phyloP scores from a whole-genome alignment of 1,284 basidiomycete species.

The Trametes polyzona region DNA sequence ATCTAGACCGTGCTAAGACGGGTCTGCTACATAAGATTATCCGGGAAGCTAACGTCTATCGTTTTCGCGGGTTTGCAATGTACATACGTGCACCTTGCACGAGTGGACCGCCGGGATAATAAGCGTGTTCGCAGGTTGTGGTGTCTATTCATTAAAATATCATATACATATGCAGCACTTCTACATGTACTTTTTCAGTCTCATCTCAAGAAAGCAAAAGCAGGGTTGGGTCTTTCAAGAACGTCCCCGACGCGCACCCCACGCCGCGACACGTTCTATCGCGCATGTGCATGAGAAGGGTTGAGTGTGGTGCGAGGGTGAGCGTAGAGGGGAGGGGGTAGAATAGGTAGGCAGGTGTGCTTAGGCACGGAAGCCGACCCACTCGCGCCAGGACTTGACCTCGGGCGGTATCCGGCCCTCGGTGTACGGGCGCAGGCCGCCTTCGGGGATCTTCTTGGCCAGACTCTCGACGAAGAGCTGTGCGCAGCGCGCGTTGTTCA shows the following conservation, averaged over 20 bases:
- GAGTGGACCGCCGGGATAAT: too few relatives aligned
- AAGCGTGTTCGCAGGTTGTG: background rate
- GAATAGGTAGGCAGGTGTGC: background rate
- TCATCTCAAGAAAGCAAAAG: background rate
- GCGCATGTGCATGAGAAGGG: background rate
- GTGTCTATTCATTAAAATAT: constrained; percentile 19
- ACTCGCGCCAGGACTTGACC: constrained; percentile 91
- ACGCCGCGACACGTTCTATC: background rate
- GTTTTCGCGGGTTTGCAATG: too few relatives aligned
- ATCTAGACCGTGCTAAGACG: too few relatives aligned
- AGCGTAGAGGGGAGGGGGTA: too few relatives aligned
- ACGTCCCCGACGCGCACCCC: too few relatives aligned
- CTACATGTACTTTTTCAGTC: constrained; percentile 25
- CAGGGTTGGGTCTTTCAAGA: too few relatives aligned
- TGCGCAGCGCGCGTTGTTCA: constrained; percentile 92
- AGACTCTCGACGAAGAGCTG: constrained; percentile 92
- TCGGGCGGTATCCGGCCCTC: constrained; percentile 95
- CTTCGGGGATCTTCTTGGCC: constrained; percentile 85
- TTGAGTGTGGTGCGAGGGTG: too few relatives aligned
- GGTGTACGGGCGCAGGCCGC: constrained; percentile 80
- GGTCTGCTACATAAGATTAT: too few relatives aligned
- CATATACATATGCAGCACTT: constrained; percentile 24
- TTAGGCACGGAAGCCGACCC: constrained; percentile 73
- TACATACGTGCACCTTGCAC: too few relatives aligned
- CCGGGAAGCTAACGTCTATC: too few relatives aligned